A percentile compares a stretch with the other conserved stretches of the same genome.
Conservation (phyloP, 352 stramenopile species). For the Plasmopara viticola region DNA sequence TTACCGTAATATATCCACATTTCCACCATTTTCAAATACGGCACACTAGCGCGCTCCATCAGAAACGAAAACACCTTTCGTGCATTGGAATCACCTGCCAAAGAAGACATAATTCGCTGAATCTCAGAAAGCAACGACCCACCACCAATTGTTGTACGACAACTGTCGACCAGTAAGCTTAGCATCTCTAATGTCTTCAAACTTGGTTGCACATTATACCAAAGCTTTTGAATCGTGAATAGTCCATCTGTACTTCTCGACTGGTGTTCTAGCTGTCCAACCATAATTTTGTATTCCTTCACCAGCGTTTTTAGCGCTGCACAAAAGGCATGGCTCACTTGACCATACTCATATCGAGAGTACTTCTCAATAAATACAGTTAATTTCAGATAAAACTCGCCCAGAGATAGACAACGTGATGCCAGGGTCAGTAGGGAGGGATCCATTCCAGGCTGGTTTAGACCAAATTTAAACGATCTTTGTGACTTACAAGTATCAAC, state of each 20-base stretch:
- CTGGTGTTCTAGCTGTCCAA: constrained; percentile 86
- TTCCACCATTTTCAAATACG: constrained; percentile 89
- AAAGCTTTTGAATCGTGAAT: constrained; percentile 89
- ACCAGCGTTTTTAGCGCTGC: constrained; percentile 88
- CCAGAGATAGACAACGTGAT: constrained; percentile 57
- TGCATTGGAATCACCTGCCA: constrained; percentile 75
- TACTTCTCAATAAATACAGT: constrained; percentile 75
- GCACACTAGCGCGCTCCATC: constrained; percentile 73
- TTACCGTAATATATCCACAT: constrained; percentile 88
- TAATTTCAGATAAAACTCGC: constrained; percentile 76
- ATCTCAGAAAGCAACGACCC: constrained; percentile 90
- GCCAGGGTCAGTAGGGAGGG: constrained; percentile 68
- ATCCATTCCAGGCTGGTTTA: constrained; percentile 73
- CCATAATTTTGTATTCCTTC: constrained; percentile 91
- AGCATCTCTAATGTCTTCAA: constrained; percentile 91
- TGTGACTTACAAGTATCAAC: constrained; percentile 23
- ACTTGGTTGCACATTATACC: constrained; percentile 89
- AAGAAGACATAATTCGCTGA: constrained; percentile 71
- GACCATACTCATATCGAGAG: constrained; percentile 87
- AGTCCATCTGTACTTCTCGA: constrained; percentile 30
- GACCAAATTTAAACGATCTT: constrained; percentile 56
- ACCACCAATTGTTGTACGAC: constrained; percentile 71
- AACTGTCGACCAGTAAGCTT: constrained; percentile 69
- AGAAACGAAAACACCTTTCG: constrained; percentile 77
- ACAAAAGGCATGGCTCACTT: constrained; percentile 92